Conservation (phyloP, 768 basidiomycete genomes). For the Tricholoma matsutake region DNA sequence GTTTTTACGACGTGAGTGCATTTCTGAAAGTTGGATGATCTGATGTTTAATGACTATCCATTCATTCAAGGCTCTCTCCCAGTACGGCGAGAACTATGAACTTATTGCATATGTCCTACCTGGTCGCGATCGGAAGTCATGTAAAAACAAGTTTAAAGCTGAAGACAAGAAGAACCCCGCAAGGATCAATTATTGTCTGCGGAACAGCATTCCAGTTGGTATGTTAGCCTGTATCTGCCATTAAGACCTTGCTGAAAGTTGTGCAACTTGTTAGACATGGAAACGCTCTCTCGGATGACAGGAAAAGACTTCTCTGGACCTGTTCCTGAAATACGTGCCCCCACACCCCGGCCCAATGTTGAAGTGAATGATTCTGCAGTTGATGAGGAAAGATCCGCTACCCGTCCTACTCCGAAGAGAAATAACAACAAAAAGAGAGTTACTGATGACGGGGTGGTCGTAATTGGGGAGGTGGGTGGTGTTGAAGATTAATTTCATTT, state of each 20-base stretch:
- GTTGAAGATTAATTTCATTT: slow-evolving; percentile 18
- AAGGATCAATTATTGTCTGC: slow-evolving; percentile 74
- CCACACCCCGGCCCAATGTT: slow-evolving; percentile 30
- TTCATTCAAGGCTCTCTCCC: slow-evolving; percentile 71
- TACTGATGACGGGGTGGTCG: slow-evolving; percentile 32
- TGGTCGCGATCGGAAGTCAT: slow-evolving; percentile 81
- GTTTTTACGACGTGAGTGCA: slow-evolving; percentile 74
- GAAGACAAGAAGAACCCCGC: slow-evolving; percentile 81
- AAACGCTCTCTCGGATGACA: slow-evolving; percentile 72
- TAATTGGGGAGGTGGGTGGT: slow-evolving; percentile 35
- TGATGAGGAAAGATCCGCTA: slow-evolving; percentile 12
- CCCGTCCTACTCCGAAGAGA: slow-evolving; percentile 12
- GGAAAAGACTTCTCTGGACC: slow-evolving; percentile 86
- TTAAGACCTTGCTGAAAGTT: slow-evolving; percentile 1
- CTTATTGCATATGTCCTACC: slow-evolving; percentile 84
- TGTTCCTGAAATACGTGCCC: slow-evolving; percentile 59
- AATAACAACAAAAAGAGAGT: slow-evolving; percentile 25
- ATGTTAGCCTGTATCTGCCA: slow-evolving; percentile 19
- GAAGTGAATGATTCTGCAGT: slow-evolving; percentile 13
- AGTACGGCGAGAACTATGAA: slow-evolving; percentile 92
- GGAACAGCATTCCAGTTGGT: slow-evolving; percentile 77
- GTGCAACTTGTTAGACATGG: slow-evolving; percentile 50
- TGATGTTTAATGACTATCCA: background rate
- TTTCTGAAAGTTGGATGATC: background rate
- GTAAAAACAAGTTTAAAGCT: slow-evolving; percentile 90